Base-by-base conservation (phyloP, 192 early-diverging fungal species). In the Coemansia brasiliensis region DNA sequence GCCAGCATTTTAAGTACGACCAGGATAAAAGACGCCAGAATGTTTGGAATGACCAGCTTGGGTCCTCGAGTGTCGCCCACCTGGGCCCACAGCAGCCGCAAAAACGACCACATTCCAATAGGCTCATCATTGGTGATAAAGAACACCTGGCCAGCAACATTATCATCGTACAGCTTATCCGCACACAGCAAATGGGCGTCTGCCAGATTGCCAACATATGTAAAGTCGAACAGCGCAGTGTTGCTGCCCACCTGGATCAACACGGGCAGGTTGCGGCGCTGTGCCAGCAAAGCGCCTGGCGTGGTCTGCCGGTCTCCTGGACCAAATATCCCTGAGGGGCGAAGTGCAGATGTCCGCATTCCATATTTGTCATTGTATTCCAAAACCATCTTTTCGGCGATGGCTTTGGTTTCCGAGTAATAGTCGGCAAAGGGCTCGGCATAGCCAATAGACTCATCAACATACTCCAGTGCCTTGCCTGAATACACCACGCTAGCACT, bases 191-290 rank as follows among this genome's bases (percentile, higher is more conserved):
- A 64, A 68, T 98, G 95, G 11, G 92, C 87, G 53, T 95, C 91
- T 6, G 92, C 92, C n/a, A 90, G 87, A 57, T 98, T 98, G 63
- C 85, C 92, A 5, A 98, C 95, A 62, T 94, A 94, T 9, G 95
- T 96, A 67, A 85, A 93, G 60, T 98, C 95, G 69, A 94, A 88
- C 37, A 94, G 63, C 35, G 84, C 85, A 0, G 74, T 82, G 80
- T 94, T 95, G 63, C 86, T 68, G 17, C 95, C 95, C 51, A 98
- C 86, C 76, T 92, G 91, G 55, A 93, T 79, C 42, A 83, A 43
- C 17, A 81, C 74, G 8, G 73, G 74, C 59, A 79, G 79, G 79
- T 74, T 87, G 73, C 21, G 84, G 79, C 66, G 57, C 65, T 83
- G 79, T 1, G 90, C 87, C 63, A 78, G 73, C 67, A 92, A 60